Evolutionary conservation across 2,329 filamentous ascomycete genomes (phyloP), one percentile per base, ranked within the genome.

Genomic region (Lasiodiplodia sp.): DNA sequence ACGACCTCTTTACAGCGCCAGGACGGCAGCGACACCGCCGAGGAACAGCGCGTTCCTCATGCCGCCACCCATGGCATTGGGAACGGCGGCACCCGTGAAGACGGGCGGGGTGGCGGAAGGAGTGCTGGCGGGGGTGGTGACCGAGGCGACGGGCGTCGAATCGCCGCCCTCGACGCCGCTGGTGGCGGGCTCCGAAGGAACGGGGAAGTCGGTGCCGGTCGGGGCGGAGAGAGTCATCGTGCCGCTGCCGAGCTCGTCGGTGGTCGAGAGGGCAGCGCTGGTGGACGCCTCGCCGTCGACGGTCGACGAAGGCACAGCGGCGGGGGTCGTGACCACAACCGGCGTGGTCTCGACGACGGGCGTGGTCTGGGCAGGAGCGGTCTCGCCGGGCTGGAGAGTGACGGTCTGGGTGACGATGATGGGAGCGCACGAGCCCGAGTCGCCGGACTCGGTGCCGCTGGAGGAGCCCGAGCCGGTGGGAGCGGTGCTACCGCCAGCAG

Each of bases 351-450:
- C 23, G 7, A 21, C 51, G 16, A 21, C 18, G n/a, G 53, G 16
- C 4, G 55, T 23, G 34, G 62, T 55, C 34, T 52, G 23, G 6
- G 34, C 52, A 4, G 65, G 65, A 14, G 65, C 55, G 6, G 55
- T 67, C 65, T 67, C 55, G 44, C 65, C 65, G 34, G 55, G 55
- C 44, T 57, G 44, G 12, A 67, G 65, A 7, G 55, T 67, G 25
- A 67, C 55, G 2, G 55, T 67, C n/a, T 38, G 28, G 5, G 65
- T 67, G 12, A 40, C 49, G 31, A 67, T 38, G 31, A 49, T 60
- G 8, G 53, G 56, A 51, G 52, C 34, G 28, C 64, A 56, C 12
- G 52, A 44, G 52, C 37, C 40, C 18, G 31, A 12, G 1, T 47
- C 44, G 18, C 5, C 38, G 12, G 40, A 58, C 12, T 23, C 65